Evolutionary conservation across 2,329 filamentous ascomycete genomes (phyloP).

Genomic region (Cytospora schulzeri): DNA sequence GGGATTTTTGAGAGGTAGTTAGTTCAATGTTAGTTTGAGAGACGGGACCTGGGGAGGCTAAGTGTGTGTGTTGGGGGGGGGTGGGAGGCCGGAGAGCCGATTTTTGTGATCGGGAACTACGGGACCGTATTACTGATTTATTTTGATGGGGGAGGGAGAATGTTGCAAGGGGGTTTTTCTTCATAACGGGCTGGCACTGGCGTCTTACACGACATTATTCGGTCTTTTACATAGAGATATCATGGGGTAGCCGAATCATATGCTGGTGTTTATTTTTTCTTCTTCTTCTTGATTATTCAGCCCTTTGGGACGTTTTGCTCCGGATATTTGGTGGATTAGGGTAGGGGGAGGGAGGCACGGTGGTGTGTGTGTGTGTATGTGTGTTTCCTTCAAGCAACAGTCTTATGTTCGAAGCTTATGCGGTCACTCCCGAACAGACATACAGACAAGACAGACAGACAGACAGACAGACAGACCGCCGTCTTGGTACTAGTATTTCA

Average conservation of each 20-base stretch:
- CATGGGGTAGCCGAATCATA: neutral
- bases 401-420: too few relatives aligned
- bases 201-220: neutral
- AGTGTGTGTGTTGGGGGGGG: too few relatives aligned
- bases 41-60: too few relatives aligned
- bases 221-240: constrained; percentile 1
- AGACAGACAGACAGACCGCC: too few relatives aligned
- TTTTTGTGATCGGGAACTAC: neutral
- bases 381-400: too few relatives aligned
- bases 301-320: neutral
- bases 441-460: too few relatives aligned
- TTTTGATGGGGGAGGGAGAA: neutral
- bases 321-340: neutral
- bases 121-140: neutral
- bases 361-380: too few relatives aligned
- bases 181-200: constrained; percentile 1
- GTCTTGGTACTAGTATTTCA: too few relatives aligned
- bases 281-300: neutral
- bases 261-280: neutral
- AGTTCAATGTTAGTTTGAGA: constrained; percentile 4
- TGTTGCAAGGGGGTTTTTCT: neutral
- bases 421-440: too few relatives aligned
- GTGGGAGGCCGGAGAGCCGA: neutral
- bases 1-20: constrained; percentile 23
- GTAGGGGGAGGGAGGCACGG: too few relatives aligned